A percentile compares a stretch with the other conserved stretches of the same genome.
Conservation (phyloP, 306 rosid species). For the Argentina anserina region DNA sequence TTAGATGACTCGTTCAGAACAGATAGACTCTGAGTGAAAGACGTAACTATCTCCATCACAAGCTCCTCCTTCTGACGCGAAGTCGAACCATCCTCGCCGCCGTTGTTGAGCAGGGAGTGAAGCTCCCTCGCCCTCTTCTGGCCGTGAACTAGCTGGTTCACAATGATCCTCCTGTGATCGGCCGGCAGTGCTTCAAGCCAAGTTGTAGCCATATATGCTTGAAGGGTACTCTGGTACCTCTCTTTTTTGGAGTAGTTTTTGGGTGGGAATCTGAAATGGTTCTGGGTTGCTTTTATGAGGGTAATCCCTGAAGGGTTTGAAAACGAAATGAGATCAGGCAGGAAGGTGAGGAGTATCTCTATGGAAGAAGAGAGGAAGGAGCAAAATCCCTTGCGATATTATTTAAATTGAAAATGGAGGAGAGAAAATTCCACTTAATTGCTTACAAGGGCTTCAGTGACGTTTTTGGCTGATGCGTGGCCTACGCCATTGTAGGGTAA, state of each 20-base stretch:
- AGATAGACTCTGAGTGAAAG: constrained; percentile 43
- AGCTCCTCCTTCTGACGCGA: constrained; percentile 39
- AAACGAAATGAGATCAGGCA: constrained; percentile 20
- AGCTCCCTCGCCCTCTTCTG: constrained; percentile 40
- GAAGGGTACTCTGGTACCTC: too few species aligned
- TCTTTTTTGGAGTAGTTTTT: background rate
- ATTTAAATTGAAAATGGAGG: constrained; percentile 6
- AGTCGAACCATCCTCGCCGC: background rate
- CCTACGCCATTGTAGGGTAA: background rate
- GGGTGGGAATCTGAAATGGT: background rate
- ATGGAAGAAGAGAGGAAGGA: constrained; percentile 48
- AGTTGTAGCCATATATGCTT: constrained; percentile 28
- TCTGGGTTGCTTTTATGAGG: background rate
- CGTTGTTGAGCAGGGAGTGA: constrained; percentile 36
- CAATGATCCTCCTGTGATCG: constrained; percentile 4
- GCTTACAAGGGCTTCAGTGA: constrained; percentile 8
- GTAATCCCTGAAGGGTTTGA: background rate
- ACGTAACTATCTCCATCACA: constrained; percentile 25
- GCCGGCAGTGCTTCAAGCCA: constrained; percentile 9
- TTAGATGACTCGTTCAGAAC: constrained; percentile 7
- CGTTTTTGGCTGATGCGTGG: background rate
- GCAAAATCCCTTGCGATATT: background rate
- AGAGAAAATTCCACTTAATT: constrained; percentile 25
- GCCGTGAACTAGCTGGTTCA: constrained; percentile 37
- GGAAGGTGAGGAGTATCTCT: constrained; percentile 45